phyloP scores from a whole-genome alignment of 495 filamentous ascomycete genomes.

The Xylaria grammica region DNA sequence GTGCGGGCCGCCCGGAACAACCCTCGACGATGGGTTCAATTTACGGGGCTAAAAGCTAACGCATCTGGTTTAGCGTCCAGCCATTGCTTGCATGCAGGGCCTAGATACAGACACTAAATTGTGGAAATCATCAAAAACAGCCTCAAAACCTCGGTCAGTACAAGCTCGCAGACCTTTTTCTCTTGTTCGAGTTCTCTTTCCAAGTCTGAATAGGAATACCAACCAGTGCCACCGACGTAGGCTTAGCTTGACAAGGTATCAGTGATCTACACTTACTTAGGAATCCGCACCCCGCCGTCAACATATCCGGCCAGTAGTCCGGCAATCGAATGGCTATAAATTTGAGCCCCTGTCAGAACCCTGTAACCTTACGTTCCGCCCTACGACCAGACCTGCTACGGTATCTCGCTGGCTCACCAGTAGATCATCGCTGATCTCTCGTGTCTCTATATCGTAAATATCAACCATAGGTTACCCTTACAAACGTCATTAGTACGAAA shows the following conservation, averaged over 20 bases:
- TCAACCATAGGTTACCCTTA: neutral
- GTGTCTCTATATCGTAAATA: neutral
- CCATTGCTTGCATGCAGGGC: neutral
- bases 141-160: neutral
- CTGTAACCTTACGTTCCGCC: neutral
- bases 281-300: neutral
- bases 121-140: neutral
- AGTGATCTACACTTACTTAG: neutral
- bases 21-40: constrained; percentile 10
- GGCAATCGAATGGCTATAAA: no score
- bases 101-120: neutral
- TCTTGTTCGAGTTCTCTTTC: no score
- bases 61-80: neutral
- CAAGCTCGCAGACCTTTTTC: no score
- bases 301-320: no score
- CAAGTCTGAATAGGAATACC: neutral
- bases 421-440: neutral
- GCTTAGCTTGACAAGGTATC: neutral
- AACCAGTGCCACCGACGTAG: neutral
- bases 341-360: neutral
- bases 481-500: no score
- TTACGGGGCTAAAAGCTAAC: constrained; percentile 3
- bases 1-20: constrained; percentile 15
- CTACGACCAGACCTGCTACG: no score
- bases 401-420: no score